phyloP scores from a whole-genome alignment of 2,329 filamentous ascomycete genomes.

The Scolecobasidium constrictum region DNA sequence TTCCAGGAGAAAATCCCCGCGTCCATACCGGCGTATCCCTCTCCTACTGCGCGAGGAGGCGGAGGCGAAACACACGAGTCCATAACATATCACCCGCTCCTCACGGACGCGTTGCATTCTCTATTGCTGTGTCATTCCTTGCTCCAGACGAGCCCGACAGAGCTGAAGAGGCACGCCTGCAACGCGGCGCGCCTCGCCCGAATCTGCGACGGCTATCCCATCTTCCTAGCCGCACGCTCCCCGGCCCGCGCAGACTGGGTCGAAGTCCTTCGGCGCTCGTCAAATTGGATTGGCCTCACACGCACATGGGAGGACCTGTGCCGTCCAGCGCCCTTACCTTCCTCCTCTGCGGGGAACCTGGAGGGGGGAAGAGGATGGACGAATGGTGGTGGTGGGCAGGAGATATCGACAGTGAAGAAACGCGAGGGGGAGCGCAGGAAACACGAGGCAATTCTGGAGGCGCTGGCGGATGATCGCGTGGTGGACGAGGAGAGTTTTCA shows the following conservation, averaged over 20 bases:
- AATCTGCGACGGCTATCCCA: constrained; percentile 67
- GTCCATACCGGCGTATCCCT: constrained; percentile 10
- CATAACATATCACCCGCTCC: constrained; percentile 70
- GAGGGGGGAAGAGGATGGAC: constrained; percentile 7
- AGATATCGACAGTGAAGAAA: neutral
- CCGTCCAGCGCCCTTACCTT: constrained; percentile 31
- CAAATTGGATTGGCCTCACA: constrained; percentile 58
- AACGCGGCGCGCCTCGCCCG: constrained; percentile 68
- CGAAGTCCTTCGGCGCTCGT: constrained; percentile 55
- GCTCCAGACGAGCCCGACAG: constrained; percentile 65
- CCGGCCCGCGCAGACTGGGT: constrained; percentile 71
- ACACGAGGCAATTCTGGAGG: constrained; percentile 56
- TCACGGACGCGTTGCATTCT: constrained; percentile 69
- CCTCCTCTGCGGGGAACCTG: constrained; percentile 13
- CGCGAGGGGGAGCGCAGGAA: constrained; percentile 43
- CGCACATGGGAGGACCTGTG: constrained; percentile 63
- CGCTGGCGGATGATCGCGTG: constrained; percentile 56
- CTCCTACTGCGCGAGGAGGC: constrained; percentile 24
- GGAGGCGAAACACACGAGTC: constrained; percentile 45
- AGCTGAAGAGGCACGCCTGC: constrained; percentile 67
- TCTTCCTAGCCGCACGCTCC: constrained; percentile 63
- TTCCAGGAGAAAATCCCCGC: constrained; percentile 5
- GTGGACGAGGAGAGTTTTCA: constrained; percentile 57
- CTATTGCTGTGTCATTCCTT: constrained; percentile 70
- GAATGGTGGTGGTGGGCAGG: neutral